Conservation (phyloP, 2,329 filamentous ascomycete genomes). For the Chrysosphaeria jannelii region DNA sequence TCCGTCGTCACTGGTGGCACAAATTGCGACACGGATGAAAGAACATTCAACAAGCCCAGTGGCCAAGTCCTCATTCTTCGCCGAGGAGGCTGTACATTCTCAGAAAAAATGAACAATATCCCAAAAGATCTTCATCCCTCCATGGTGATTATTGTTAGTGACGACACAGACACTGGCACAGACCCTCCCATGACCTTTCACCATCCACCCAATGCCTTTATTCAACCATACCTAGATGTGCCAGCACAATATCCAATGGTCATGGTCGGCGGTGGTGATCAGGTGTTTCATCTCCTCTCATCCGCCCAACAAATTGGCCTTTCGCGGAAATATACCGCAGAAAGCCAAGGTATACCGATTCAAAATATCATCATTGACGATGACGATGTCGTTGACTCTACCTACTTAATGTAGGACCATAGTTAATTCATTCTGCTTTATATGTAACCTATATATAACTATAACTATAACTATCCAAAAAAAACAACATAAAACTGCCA, state of each 20-base stretch:
- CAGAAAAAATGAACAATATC: constrained; percentile 57
- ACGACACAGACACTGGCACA: constrained; percentile 14
- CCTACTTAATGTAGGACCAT: too few species aligned
- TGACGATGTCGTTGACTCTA: constrained; percentile 5
- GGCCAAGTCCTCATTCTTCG: constrained; percentile 55
- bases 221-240: constrained; percentile 41
- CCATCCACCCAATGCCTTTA: constrained; percentile 9
- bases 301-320: constrained; percentile 40
- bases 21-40: constrained; percentile 20
- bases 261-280: constrained; percentile 44
- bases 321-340: constrained; percentile 47
- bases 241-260: constrained; percentile 48
- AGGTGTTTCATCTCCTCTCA: constrained; percentile 30
- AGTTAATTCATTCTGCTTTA: too few species aligned
- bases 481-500: too few species aligned
- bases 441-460: too few species aligned
- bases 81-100: constrained; percentile 63
- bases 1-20: constrained; percentile 40
- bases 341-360: constrained; percentile 53
- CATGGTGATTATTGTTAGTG: constrained; percentile 49
- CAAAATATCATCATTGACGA: constrained; percentile 40
- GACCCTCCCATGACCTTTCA: constrained; percentile 7
- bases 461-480: too few species aligned
- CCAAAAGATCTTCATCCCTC: too few species aligned
- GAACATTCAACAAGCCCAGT: background rate